Percentiles rank a stretch among this genome's conserved stretches.
These are phyloP conservation scores for Trametes villosa DNA, from an alignment of 768 basidiomycete species.

Conservation along the genomic window DNA sequence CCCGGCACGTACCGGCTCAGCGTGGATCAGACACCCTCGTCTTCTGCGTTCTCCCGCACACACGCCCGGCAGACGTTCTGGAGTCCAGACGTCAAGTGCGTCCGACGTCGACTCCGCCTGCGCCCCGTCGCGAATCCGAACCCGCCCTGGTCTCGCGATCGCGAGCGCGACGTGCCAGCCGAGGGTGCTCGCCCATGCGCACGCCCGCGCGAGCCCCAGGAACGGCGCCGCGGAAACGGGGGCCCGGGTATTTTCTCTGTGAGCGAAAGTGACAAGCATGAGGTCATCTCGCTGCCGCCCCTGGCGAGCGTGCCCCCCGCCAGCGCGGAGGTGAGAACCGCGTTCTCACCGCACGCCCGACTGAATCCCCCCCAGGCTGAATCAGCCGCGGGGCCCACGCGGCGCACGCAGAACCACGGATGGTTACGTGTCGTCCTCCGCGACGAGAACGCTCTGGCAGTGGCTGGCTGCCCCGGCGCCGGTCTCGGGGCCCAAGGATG, in stretches of 20 bases:
- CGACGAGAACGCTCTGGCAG: constrained; percentile 13
- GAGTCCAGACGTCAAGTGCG: no score
- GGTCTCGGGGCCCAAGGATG: not conserved
- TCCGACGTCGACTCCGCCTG: no score
- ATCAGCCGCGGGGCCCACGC: constrained; percentile 1
- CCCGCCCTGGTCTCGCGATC: no score
- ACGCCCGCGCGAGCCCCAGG: no score
- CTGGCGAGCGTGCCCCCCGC: not conserved
- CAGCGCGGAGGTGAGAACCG: constrained; percentile 5
- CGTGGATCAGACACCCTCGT: constrained; percentile 8
- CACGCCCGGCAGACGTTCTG: constrained; percentile 3
- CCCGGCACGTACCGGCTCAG: constrained; percentile 2
- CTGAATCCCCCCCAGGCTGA: not conserved
- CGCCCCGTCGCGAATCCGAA: no score
- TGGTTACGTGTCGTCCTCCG: not conserved
- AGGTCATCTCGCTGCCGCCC: constrained; percentile 11
- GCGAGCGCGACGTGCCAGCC: no score
- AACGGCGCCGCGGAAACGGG: not conserved
- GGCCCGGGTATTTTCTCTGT: not conserved
- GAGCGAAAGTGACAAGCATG: constrained; percentile 10
- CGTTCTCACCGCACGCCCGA: constrained; percentile 11
- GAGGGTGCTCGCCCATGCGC: no score
- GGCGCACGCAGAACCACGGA: not conserved
- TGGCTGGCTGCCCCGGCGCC: not conserved
- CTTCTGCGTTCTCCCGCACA: constrained; percentile 8